phyloP scores from a whole-genome alignment of 1,284 basidiomycete species.

The Exobasidium cylindrosporum region DNA sequence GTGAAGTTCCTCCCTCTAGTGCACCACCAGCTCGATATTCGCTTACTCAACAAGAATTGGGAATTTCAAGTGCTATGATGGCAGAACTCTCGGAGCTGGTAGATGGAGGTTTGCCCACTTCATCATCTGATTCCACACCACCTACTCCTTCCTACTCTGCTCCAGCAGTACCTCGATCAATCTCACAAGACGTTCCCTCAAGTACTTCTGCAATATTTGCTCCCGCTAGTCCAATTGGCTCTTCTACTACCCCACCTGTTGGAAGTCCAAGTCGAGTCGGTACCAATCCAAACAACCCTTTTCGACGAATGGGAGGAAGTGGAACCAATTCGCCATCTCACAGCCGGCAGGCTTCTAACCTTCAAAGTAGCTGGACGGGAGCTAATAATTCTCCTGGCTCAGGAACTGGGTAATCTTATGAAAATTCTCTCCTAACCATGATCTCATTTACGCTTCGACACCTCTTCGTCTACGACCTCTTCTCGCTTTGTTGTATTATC shows the following conservation, averaged over 20 bases:
- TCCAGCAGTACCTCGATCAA: constrained; percentile 7
- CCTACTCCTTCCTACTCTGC: constrained; percentile 22
- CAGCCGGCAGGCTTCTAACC: constrained; percentile 4
- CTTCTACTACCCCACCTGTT: constrained; percentile 15
- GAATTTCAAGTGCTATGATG: constrained; percentile 33
- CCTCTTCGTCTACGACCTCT: neutral
- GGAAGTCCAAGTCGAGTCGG: constrained; percentile 17
- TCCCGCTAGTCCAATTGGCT: constrained; percentile 15
- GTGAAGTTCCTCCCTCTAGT: neutral
- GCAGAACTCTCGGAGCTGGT: constrained; percentile 43
- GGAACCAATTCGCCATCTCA: neutral
- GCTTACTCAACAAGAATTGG: constrained; percentile 16
- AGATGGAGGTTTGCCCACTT: constrained; percentile 20
- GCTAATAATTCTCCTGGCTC: neutral
- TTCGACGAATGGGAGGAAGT: constrained; percentile 20
- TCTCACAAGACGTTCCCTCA: neutral
- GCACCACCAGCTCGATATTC: constrained; percentile 7
- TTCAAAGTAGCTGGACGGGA: neutral
- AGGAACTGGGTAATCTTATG: neutral
- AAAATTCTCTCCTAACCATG: neutral
- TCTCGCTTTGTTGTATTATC: neutral
- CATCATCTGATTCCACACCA: constrained; percentile 3
- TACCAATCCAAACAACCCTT: constrained; percentile 41
- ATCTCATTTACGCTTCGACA: neutral
- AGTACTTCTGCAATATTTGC: constrained; percentile 10